Evolutionary conservation across 306 rosid species (phyloP).

Genomic region (Vicia sativa): DNA sequence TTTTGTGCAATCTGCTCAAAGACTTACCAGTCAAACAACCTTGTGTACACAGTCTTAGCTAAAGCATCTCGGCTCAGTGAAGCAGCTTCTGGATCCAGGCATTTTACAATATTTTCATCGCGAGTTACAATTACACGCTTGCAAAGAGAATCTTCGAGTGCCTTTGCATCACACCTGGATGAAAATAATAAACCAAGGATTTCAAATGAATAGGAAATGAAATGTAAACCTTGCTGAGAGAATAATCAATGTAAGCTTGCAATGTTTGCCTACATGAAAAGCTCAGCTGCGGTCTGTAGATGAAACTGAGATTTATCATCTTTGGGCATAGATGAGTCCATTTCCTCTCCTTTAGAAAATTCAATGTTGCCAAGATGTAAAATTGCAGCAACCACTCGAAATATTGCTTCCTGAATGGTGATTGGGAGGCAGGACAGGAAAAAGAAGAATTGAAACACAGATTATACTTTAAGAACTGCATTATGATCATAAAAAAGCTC

Average conservation of each 20-base stretch:
- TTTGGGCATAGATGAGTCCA: conserved; percentile 86
- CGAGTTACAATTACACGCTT: conserved; percentile 97
- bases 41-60: conserved; percentile 89
- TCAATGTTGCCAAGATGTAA: conserved; percentile 98
- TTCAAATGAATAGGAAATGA: conserved; percentile 37
- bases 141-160: conserved; percentile 98
- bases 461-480: conserved; percentile 30
- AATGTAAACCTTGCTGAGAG: conserved; percentile 30
- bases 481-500: conserved; percentile 37
- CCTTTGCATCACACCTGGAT: conserved; percentile 94
- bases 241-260: conserved; percentile 29
- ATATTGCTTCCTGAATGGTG: conserved; percentile 80
- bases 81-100: conserved; percentile 95
- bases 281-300: conserved; percentile 86
- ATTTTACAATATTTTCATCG: conserved; percentile 89
- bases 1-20: conserved; percentile 31
- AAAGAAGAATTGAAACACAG: conserved; percentile 31
- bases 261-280: conserved; percentile 68
- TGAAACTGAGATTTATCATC: conserved; percentile 90
- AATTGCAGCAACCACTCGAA: conserved; percentile 97
- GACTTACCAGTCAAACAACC: conserved; percentile 96
- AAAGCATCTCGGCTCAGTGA: conserved; percentile 92
- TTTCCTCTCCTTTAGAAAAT: conserved; percentile 89
- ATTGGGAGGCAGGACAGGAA: conserved; percentile 27
- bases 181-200: conserved; percentile 33